Evolutionary conservation across 305 asterid genomes (phyloP).

Genomic region (Fraxinus dipetala): DNA sequence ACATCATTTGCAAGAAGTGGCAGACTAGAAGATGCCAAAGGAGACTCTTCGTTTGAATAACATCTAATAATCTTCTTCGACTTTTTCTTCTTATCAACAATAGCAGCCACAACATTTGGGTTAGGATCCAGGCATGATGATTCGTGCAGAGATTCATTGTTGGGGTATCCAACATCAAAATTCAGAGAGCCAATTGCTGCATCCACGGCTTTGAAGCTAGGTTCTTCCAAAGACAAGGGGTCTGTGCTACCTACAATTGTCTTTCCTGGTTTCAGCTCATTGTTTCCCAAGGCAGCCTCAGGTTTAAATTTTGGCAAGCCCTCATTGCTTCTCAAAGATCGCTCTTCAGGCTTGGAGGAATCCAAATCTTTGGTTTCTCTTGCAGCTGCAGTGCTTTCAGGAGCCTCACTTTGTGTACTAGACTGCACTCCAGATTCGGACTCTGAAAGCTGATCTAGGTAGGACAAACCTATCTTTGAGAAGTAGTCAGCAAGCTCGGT

Average conservation of each 20-base stretch:
- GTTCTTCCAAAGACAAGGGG: slow-evolving; percentile 24
- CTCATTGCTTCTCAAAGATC: slow-evolving; percentile 17
- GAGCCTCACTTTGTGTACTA: slow-evolving; percentile 27
- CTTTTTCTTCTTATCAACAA: not conserved
- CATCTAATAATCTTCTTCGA: not conserved
- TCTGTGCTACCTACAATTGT: slow-evolving; percentile 16
- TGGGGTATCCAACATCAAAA: not conserved
- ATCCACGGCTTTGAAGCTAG: not conserved
- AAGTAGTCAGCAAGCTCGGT: slow-evolving; percentile 47
- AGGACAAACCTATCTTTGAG: slow-evolving; percentile 44
- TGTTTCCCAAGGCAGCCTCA: slow-evolving; percentile 4
- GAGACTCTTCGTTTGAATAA: not conserved
- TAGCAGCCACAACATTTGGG: not conserved
- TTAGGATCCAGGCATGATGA: slow-evolving; percentile 10
- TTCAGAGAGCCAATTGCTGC: not conserved
- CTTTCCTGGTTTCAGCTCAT: slow-evolving; percentile 22
- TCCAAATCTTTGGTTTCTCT: slow-evolving; percentile 14
- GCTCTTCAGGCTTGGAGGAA: slow-evolving; percentile 12
- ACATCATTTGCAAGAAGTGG: not conserved
- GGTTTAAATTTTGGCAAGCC: slow-evolving; percentile 14
- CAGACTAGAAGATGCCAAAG: not conserved
- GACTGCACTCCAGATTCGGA: slow-evolving; percentile 28
- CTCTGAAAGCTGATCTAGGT: slow-evolving; percentile 41
- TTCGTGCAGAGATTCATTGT: not conserved
- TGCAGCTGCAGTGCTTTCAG: slow-evolving; percentile 27